Evolutionary conservation across 2,329 filamentous ascomycete genomes (phyloP), one percentile per base, ranked within the genome.

Genomic region (Aciculosporium take): DNA sequence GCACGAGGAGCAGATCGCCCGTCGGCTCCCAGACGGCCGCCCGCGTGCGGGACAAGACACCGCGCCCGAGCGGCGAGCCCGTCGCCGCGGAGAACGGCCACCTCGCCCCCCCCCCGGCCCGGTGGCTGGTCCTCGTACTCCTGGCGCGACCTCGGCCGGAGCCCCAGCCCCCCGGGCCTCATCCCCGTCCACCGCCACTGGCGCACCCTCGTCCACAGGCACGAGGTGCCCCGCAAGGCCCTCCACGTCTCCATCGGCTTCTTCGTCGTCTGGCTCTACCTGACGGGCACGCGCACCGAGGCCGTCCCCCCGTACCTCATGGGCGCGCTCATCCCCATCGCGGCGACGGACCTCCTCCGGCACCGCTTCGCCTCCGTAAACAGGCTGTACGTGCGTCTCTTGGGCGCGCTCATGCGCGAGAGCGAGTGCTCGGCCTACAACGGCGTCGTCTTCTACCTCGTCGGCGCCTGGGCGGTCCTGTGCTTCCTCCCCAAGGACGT

Each of bases 221-320:
- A 98, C 62, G 91, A 98, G 64, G 88, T 98, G 40, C 91, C 91
- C 8, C 81, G 91, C 53, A 98, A 98, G 62, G 68, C 79, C 31
- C 71, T 98, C 29, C 91, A 98, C 59, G 85, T 96, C 43, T 95
- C 88, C 37, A 98, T 98, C 56, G 91, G 91, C 41, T 96, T 96
- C 65, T 71, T 96, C 46, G 86, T 89, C 17, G 73, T 94, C 35
- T 84, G 81, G 66, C 74, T 96, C 29, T 98, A 96, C 61, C 70
- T 76, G 38, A 76, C 73, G 21, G 89, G 87, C 43, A 74, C 81
- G 5, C 87, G 94, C 59, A 76, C 84, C 1, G 68, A 67, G 17
- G 65, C 80, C 15, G 89, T 98, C 39, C 81, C 88, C 33, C 89
- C 91, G 0, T 86, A 83, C 56, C 73, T 98, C 33, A 79, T 96